Evolutionary conservation across 2,329 filamentous ascomycete species (phyloP), one percentile per base, ranked within the genome.

Genomic region (Moelleriella libera): DNA sequence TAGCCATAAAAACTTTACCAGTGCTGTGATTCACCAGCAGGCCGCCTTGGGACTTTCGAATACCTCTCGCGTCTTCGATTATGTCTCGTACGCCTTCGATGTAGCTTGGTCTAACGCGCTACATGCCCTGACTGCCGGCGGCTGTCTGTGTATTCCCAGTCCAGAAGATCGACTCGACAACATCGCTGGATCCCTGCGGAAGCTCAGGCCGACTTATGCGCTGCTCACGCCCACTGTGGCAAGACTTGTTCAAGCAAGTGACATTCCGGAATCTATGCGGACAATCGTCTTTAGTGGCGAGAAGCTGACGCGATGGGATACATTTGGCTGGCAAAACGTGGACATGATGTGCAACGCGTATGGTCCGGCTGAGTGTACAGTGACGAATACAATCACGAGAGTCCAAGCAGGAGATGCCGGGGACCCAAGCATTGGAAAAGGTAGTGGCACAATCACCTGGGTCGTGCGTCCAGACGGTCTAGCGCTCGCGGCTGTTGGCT

Each of bases 41-140:
- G 47, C 51, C n/a, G 37, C 48, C 2, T 45, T 54, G 28, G 48
- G 52, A 4, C 53, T 54, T 44, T 50, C 28, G 6, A 30, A 31
- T 7, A 40, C 47, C 10, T 47, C 54, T 4, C 46, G 57, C 6
- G 52, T 56, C 2, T 54, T 53, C 11, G 54, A 57, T 46, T 58
- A 54, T 46, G 53, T 54, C 12, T 52, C 54, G 29, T 58, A 51
- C 45, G 49, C 48, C 12, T 58, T 53, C 37, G 55, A 57, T 39
- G 52, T 51, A 0, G 47, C 51, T 5, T 52, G 51, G 49, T 48
- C 47, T 21, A 55, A 58, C 11, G 45, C 53, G 30, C 43, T 58
- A 6, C 47, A 49, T 31, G 47, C 55, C 0, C 47, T 54, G 30
- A 50, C 48, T 14, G 46, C 43, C 8, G 55, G 55, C 31, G 55